These are phyloP conservation scores for Epithemia pelagica DNA, from an alignment of 108 stramenopile genomes.

Conservation along the genomic window DNA sequence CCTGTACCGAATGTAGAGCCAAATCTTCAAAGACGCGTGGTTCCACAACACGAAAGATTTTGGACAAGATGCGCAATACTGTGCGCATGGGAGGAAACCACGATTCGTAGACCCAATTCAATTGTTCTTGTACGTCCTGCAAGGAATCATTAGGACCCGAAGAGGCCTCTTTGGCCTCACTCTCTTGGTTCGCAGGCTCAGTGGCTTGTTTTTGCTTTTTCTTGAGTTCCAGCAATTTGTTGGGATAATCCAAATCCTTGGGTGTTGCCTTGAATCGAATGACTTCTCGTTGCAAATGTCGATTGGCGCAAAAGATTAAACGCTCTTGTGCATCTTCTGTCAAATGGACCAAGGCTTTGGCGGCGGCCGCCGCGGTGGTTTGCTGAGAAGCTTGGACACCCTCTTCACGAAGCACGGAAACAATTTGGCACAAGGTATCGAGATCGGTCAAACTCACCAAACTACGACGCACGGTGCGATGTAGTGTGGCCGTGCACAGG, in stretches of 20 bases:
- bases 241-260: conserved; percentile 75
- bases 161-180: conserved; percentile 1
- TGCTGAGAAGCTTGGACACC: conserved; percentile 65
- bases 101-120: conserved; percentile 70
- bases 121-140: conserved; percentile 53
- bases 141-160: conserved; percentile 1
- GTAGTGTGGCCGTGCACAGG: conserved; percentile 59
- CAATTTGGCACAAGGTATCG: conserved; percentile 81
- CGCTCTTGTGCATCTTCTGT: conserved; percentile 89
- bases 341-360: conserved; percentile 70
- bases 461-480: conserved; percentile 76
- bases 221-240: conserved; percentile 40
- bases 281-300: conserved; percentile 67
- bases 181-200: conserved; percentile 7
- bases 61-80: conserved; percentile 77
- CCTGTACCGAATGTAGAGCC: conserved; percentile 71
- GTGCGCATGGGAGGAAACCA: conserved; percentile 92
- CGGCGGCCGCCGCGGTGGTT: conserved; percentile 55
- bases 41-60: conserved; percentile 90
- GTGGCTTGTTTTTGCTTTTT: conserved; percentile 18
- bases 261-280: conserved; percentile 76
- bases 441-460: conserved; percentile 70
- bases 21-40: conserved; percentile 90
- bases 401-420: conserved; percentile 79
- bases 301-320: conserved; percentile 80